Conservation (phyloP, 2,329 filamentous ascomycete species). For the Coniochaeta pulveracea region DNA sequence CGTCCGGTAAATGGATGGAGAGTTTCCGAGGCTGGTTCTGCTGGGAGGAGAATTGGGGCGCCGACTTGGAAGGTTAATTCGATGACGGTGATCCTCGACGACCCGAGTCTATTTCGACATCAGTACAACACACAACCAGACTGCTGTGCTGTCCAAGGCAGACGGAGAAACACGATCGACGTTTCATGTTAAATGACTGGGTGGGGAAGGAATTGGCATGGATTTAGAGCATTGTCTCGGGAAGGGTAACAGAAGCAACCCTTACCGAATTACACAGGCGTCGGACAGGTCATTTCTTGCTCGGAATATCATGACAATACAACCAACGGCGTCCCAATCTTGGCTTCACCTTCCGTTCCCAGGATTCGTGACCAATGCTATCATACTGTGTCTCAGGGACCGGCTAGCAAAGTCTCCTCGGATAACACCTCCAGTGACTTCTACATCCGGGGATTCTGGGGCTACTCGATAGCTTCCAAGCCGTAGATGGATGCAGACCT, state of each 20-base stretch:
- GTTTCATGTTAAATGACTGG: slow-evolving; percentile 4
- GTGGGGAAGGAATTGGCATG: slow-evolving; percentile 3
- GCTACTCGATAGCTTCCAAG: slow-evolving; percentile 46
- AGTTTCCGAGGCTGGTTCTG: neutral
- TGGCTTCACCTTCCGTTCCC: too few species aligned
- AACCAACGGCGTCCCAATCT: too few species aligned
- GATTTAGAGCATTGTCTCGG: slow-evolving; percentile 4
- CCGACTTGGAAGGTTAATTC: neutral
- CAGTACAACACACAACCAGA: too few species aligned
- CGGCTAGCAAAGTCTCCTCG: slow-evolving; percentile 48
- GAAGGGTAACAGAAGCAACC: slow-evolving; percentile 1
- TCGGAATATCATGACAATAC: too few species aligned
- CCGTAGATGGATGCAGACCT: slow-evolving; percentile 48
- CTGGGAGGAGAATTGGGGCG: neutral
- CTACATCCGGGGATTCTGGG: slow-evolving; percentile 41
- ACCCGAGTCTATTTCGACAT: too few species aligned
- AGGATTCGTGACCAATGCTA: too few species aligned
- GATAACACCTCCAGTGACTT: slow-evolving; percentile 21
- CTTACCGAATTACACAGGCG: slow-evolving; percentile 2
- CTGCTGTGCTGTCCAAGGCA: neutral
- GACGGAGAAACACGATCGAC: slow-evolving; percentile 1
- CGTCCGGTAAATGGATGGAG: slow-evolving; percentile 39
- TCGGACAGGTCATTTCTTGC: slow-evolving; percentile 4
- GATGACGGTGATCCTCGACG: neutral
- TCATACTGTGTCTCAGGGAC: slow-evolving; percentile 13